phyloP scores from a whole-genome alignment of 140 eudicot genomes.

The Ambrosia hybrid region DNA sequence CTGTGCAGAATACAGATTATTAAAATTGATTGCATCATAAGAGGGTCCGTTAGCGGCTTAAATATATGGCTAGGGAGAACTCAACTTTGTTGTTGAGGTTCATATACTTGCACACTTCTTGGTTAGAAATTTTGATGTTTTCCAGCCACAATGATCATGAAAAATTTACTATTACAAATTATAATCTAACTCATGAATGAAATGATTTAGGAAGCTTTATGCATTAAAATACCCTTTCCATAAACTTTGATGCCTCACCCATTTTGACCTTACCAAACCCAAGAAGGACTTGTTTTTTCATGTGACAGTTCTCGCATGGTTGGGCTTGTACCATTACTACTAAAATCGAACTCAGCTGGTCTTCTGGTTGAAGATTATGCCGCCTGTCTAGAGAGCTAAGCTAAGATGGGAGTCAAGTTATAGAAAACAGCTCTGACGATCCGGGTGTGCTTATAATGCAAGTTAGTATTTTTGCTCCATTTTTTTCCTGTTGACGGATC shows the following conservation, averaged over 20 bases:
- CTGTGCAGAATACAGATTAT: constrained; percentile 26
- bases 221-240: neutral
- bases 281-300: constrained; percentile 12
- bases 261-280: neutral
- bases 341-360: constrained; percentile 66
- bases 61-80: constrained; percentile 20
- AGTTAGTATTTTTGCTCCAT: neutral
- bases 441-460: constrained; percentile 46
- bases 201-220: too few species aligned
- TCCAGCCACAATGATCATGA: too few species aligned
- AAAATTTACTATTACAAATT: too few species aligned
- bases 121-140: too few species aligned
- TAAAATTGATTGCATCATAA: constrained; percentile 11
- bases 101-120: neutral
- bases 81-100: constrained; percentile 10
- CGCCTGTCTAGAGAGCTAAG: constrained; percentile 88
- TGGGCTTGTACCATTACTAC: constrained; percentile 87
- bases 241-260: neutral
- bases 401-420: constrained; percentile 71
- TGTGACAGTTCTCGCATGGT: constrained; percentile 79
- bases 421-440: constrained; percentile 78
- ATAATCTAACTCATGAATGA: too few species aligned
- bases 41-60: constrained; percentile 19
- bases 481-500: too few species aligned
- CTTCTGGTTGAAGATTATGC: constrained; percentile 94